Percentiles rank a stretch among this genome's conserved stretches.
These are phyloP conservation scores for Fomitiporia mediterranea DNA, from an alignment of 1,284 basidiomycete genomes.

Conservation along the genomic window DNA sequence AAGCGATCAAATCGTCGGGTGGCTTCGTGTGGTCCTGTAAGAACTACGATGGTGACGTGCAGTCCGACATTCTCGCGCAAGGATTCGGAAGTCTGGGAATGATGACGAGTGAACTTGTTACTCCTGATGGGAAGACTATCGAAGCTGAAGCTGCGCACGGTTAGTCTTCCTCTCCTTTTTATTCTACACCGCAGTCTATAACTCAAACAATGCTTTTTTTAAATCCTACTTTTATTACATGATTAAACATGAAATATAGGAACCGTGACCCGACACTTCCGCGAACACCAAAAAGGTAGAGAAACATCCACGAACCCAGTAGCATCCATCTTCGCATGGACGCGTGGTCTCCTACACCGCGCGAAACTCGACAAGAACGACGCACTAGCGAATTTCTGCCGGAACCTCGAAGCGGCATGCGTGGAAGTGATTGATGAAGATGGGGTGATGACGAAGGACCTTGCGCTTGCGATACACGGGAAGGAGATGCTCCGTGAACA, in stretches of 20 bases:
- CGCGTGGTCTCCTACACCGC: slow-evolving; percentile 88
- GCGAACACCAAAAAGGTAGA: slow-evolving; percentile 93
- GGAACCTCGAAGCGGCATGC: slow-evolving; percentile 82
- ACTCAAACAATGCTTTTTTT: slow-evolving; percentile 1
- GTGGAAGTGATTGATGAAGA: slow-evolving; percentile 90
- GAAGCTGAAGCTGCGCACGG: slow-evolving; percentile 96
- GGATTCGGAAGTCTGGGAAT: slow-evolving; percentile 93
- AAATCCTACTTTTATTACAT: neutral
- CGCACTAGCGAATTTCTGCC: slow-evolving; percentile 71
- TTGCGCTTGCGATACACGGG: slow-evolving; percentile 93
- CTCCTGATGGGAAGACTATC: slow-evolving; percentile 89
- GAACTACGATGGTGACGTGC: slow-evolving; percentile 96
- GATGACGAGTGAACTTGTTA: slow-evolving; percentile 98
- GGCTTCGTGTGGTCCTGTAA: slow-evolving; percentile 98
- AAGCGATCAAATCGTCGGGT: slow-evolving; percentile 93
- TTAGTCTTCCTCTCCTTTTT: no score
- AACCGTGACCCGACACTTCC: slow-evolving; percentile 93
- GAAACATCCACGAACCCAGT: slow-evolving; percentile 98
- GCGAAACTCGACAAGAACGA: slow-evolving; percentile 90
- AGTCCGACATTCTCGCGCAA: slow-evolving; percentile 90
- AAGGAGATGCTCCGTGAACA: slow-evolving; percentile 88
- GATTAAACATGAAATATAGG: slow-evolving; percentile 35
- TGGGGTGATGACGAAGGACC: slow-evolving; percentile 94
- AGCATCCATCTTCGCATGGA: slow-evolving; percentile 99
- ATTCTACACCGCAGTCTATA: no score